Base-by-base conservation (phyloP, 2,329 filamentous ascomycete species). In the Penicillium olsonii region DNA sequence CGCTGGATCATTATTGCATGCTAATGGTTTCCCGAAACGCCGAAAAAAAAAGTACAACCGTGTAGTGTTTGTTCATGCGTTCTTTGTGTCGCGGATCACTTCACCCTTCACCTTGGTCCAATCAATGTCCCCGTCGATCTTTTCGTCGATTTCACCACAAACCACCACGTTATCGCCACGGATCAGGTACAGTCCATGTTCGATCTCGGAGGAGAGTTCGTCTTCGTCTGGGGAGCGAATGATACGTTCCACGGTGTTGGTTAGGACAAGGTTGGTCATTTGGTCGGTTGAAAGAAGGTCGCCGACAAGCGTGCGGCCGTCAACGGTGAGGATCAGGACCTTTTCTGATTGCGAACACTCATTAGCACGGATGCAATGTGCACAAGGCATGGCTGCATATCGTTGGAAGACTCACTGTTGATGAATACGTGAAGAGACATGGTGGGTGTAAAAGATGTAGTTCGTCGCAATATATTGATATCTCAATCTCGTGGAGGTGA, bases 81-180 rank as follows among this genome's bases (percentile, higher is more conserved):
- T 91, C 72, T 94, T 96, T 63, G 91, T 92, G 45, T 84, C 85
- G 50, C 90, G 90, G 63, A 97, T 87, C 24, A 87, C 84, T 51
- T 86, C 84, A 4, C 92, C 92, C 68, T 88, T 87, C 33, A 99
- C 94, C 70, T 95, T 86, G 17, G 81, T 80, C 94, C 94, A 99
- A 74, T 96, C 87, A 67, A 99, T 97, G 62, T 87, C 91, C 33
- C 80, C 82, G 73, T 99, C 94, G 51, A 97, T 77, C 61, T 88
- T 82, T 72, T 96, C 92, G 69, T 99, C 91, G 26, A 99, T 86
- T 49, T 95, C 77, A 2, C 94, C 94, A 50, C 94, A 88, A 14
- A 95, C 80, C 54, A 91, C 92, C 40, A 99, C 92, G 66, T 95
- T 96, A 69, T 99, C 94, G 44, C 94, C 94, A 52, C 94, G 83